These are phyloP conservation scores for Ophiorrhiza pumila DNA, from an alignment of 257 asterid genomes.

Conservation along the genomic window DNA sequence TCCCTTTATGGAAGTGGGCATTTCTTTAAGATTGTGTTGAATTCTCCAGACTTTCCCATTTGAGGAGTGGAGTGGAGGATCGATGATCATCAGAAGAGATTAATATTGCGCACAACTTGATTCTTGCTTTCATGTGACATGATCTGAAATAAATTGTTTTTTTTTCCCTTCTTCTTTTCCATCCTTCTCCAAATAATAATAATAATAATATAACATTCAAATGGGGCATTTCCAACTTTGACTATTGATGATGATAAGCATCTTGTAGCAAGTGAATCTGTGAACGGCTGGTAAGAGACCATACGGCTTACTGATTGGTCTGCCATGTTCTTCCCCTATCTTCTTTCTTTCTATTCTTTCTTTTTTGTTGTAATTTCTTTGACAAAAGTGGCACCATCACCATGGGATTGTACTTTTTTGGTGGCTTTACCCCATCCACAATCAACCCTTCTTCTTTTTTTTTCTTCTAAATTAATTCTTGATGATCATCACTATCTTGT, in stretches of 20 bases:
- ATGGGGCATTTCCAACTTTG: slow-evolving; percentile 2
- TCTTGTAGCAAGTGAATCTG: slow-evolving; percentile 3
- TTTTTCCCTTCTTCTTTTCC: no score
- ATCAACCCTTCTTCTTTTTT: neutral
- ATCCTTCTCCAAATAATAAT: no score
- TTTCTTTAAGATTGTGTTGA: slow-evolving; percentile 11
- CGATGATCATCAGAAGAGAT: no score
- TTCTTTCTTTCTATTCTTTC: neutral
- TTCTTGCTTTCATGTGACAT: neutral
- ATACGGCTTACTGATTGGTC: slow-evolving; percentile 27
- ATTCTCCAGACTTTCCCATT: slow-evolving; percentile 18
- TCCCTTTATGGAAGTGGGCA: slow-evolving; percentile 35
- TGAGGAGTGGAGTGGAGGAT: slow-evolving; percentile 14
- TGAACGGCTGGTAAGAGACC: slow-evolving; percentile 14
- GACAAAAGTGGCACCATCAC: slow-evolving; percentile 31
- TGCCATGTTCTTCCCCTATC: slow-evolving; percentile 30
- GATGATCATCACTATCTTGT: neutral
- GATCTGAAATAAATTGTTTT: neutral
- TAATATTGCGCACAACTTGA: slow-evolving; percentile 11
- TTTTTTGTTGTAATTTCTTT: slow-evolving; percentile 2
- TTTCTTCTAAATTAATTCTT: neutral
- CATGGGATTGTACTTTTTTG: slow-evolving; percentile 1
- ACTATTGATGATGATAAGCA: slow-evolving; percentile 25
- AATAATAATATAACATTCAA: neutral
- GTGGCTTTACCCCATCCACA: slow-evolving; percentile 26